Evolutionary conservation across 139 green algal genomes (phyloP), one percentile per base, ranked within the genome.

Genomic region (Volvox africanus): DNA sequence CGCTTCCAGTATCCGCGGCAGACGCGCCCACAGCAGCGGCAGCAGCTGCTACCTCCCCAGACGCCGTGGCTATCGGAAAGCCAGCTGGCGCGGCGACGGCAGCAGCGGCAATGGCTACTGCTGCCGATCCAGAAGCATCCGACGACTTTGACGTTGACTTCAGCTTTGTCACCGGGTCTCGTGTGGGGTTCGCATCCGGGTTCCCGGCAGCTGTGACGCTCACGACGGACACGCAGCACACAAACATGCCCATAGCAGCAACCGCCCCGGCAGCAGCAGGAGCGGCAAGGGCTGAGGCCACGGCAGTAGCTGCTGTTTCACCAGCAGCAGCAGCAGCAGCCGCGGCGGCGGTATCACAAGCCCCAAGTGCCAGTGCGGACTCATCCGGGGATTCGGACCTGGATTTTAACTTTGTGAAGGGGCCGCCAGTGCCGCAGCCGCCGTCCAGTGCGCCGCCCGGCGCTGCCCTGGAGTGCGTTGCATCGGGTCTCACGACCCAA

Each of bases 131-230:
- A 68, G 33, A 83, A 33, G 86, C 65, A 28, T 24, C n/a, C 18
- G 62, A 19, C 3, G 76, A 77, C 28, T 75, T 94, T 44, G 92
- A 93, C 83, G 88, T 96, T 55, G 91, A 94, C 0, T 80, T 89
- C 36, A 80, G 44, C 44, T 55, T 55, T 55, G 44, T 91, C 55
- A 88, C 88, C 21, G 82, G 65, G 37, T 28, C 44, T 55, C 44
- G 5, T 14, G 44, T 5, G 44, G 44, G 44, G 9, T 14, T 55
- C 44, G 44, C 5, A 55, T 55, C 44, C 44, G 44, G 9, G 9
- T 9, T 9, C 44, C 5, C 44, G 44, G 44, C 44, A 55, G 44
- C 9, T 55, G 44, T 55, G 44, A 9, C 44, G 9, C 44, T 9
- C 44, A 9, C 44, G 9, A 55, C 44, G 9, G 44, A 55, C 44